These are phyloP conservation scores for Xylaria longipes DNA, from an alignment of 495 filamentous ascomycete species.

Conservation along the genomic window DNA sequence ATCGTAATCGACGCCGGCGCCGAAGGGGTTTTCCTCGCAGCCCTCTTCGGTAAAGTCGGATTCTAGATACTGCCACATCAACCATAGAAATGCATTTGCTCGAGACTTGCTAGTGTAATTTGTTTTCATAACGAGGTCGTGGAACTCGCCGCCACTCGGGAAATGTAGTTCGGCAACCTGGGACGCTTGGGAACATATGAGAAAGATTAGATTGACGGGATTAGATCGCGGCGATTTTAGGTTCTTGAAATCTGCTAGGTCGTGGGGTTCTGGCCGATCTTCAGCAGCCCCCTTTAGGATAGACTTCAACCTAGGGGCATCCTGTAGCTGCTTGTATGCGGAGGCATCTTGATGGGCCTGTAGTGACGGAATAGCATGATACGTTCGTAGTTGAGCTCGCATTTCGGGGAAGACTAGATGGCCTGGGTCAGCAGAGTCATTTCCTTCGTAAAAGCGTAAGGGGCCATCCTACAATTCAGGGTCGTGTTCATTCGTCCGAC, in stretches of 20 bases:
- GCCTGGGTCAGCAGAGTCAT: constrained; percentile 39
- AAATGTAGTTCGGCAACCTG: constrained; percentile 95
- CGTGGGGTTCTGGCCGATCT: constrained; percentile 84
- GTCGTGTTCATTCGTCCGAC: constrained; percentile 99
- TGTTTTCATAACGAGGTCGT: constrained; percentile 91
- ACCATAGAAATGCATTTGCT: constrained; percentile 90
- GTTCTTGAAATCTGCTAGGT: constrained; percentile 80
- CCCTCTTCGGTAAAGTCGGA: constrained; percentile 87
- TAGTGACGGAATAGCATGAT: constrained; percentile 95
- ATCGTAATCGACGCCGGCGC: constrained; percentile 71
- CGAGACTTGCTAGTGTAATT: constrained; percentile 82
- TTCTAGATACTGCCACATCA: constrained; percentile 99
- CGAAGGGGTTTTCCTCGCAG: constrained; percentile 88
- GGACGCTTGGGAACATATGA: constrained; percentile 87
- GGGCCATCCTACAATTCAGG: constrained; percentile 77
- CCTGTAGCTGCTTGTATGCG: constrained; percentile 97
- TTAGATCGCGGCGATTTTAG: constrained; percentile 81
- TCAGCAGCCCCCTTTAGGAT: constrained; percentile 97
- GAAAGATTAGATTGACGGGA: constrained; percentile 95
- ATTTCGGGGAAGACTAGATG: constrained; percentile 94
- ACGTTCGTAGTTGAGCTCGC: constrained; percentile 96
- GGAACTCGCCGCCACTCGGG: constrained; percentile 84
- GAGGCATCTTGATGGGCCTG: constrained; percentile 95
- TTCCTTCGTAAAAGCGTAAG: background rate
- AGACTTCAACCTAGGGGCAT: constrained; percentile 93